Base-by-base conservation (phyloP, 371 early-diverging fungal species). In the Circinella minor region DNA sequence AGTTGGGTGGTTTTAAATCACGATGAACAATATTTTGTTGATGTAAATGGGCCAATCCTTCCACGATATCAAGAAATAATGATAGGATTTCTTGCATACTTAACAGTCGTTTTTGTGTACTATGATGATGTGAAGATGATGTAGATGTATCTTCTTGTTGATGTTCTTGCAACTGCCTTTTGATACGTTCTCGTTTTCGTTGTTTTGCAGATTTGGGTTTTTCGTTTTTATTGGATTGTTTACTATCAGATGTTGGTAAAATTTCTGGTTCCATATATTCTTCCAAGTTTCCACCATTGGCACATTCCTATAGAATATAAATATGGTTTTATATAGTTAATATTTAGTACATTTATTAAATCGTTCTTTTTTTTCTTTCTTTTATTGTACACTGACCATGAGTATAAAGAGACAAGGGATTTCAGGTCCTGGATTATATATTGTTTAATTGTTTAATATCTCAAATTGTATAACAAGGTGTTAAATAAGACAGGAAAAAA, bases 211-310 rank as follows among this genome's bases (percentile, higher is more conserved):
- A 68, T 47, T 71, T 74, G 6, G 55, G 70, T 14, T 60, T 66
- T 10, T 61, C 39, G 57, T 64, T 27, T 55, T 61, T 73, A 7
- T 54, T n/a, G 4, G 66, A 18, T 34, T 46, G 71, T 6, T 65
- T 63, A 34, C 37, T 39, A 10, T 36, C 47, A 4, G 57, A n/a
- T 36, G 43, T 17, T 4, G 18, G 65, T 4, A 37, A 46, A 0
- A 34, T 36, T 10, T 67, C 66, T 17, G 72, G 74, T 61, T 86
- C 88, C 61, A 97, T 85, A 71, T 89, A 98, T 67, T 98, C 97
- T 76, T 98, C 97, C 43, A 98, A 84, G 71, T 95, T 98, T 4
- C 98, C 98, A 27, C 97, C 98, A 71, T 97, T 96, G 13, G 98
- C 98, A 60, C 92, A 92, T 75, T 98, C 97, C 78, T 78, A 51